phyloP scores from a whole-genome alignment of 2,329 filamentous ascomycete species.

The Elsinoe arachidis region DNA sequence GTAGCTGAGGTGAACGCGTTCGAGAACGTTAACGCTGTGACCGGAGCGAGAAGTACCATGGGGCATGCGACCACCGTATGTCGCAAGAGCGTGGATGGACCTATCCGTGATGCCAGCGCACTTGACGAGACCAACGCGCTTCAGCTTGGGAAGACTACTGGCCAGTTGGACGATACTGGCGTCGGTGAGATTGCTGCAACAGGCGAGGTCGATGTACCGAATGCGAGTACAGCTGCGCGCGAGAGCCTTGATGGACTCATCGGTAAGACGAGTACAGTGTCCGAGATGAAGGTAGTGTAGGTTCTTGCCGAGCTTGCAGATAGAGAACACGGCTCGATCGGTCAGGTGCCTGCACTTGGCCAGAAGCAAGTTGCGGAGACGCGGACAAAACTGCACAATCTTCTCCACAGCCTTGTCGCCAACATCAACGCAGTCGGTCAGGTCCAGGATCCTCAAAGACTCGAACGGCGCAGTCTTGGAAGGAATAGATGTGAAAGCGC shows the following conservation, averaged over 20 bases:
- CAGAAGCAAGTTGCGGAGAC: constrained; percentile 83
- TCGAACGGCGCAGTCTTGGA: constrained; percentile 60
- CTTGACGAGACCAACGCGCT: constrained; percentile 91
- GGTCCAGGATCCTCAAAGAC: constrained; percentile 81
- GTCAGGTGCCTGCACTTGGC: constrained; percentile 93
- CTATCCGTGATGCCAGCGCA: constrained; percentile 82
- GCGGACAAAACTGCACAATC: constrained; percentile 78
- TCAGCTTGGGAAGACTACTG: constrained; percentile 73
- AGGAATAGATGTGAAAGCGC: constrained; percentile 76
- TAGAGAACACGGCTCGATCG: constrained; percentile 76
- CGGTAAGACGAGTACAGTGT: constrained; percentile 86
- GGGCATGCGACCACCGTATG: constrained; percentile 29
- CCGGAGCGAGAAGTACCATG: constrained; percentile 12
- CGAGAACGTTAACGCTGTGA: constrained; percentile 58
- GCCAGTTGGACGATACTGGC: constrained; percentile 76
- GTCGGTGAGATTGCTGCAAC: constrained; percentile 82
- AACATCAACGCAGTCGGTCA: constrained; percentile 78
- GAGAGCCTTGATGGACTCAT: constrained; percentile 74
- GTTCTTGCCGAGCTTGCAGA: constrained; percentile 86
- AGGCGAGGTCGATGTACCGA: constrained; percentile 95
- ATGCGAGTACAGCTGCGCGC: constrained; percentile 86
- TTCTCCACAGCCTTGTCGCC: constrained; percentile 81
- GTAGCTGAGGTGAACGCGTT: constrained; percentile 93
- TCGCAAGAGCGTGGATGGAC: constrained; percentile 77
- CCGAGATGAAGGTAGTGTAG: constrained; percentile 93